Conservation (phyloP, 441 rosid species). For the Brassica balearica region DNA sequence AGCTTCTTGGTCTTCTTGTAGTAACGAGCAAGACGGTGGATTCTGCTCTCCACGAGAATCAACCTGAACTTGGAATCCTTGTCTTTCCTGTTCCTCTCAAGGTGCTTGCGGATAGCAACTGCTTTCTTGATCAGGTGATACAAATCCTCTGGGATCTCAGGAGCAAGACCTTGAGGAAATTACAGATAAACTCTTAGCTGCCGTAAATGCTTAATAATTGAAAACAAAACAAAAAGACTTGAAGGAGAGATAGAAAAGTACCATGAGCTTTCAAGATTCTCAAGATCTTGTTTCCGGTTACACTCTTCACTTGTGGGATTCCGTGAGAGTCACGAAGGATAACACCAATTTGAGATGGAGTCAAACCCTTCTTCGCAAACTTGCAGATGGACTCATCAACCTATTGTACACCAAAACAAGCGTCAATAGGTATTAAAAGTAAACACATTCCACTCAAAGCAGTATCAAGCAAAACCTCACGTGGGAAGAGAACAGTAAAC, state of each 20-base stretch:
- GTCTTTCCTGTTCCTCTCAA: slow-evolving; percentile 53
- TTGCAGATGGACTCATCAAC: slow-evolving; percentile 52
- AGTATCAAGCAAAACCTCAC: not conserved
- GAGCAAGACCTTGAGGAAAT: slow-evolving; percentile 46
- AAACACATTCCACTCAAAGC: not conserved
- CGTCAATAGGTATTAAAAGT: not conserved
- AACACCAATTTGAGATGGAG: slow-evolving; percentile 53
- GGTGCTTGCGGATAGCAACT: slow-evolving; percentile 51
- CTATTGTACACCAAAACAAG: slow-evolving; percentile 10
- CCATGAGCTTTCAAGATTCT: slow-evolving; percentile 53
- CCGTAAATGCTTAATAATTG: too few relatives aligned
- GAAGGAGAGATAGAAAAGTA: slow-evolving; percentile 1
- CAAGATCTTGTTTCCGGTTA: slow-evolving; percentile 51
- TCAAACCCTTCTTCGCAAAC: slow-evolving; percentile 52
- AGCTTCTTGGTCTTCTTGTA: slow-evolving; percentile 48
- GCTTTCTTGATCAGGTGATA: slow-evolving; percentile 54
- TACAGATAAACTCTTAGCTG: too few relatives aligned
- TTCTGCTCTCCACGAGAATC: slow-evolving; percentile 53
- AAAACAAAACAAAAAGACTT: not conserved
- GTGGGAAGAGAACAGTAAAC: not conserved
- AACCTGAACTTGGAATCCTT: slow-evolving; percentile 54
- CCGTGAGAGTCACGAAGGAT: slow-evolving; percentile 56
- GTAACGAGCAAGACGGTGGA: slow-evolving; percentile 52
- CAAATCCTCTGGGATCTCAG: slow-evolving; percentile 53
- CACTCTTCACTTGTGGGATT: slow-evolving; percentile 51